Conservation (phyloP, 2,329 filamentous ascomycete genomes). For the Monosporascus sp. region DNA sequence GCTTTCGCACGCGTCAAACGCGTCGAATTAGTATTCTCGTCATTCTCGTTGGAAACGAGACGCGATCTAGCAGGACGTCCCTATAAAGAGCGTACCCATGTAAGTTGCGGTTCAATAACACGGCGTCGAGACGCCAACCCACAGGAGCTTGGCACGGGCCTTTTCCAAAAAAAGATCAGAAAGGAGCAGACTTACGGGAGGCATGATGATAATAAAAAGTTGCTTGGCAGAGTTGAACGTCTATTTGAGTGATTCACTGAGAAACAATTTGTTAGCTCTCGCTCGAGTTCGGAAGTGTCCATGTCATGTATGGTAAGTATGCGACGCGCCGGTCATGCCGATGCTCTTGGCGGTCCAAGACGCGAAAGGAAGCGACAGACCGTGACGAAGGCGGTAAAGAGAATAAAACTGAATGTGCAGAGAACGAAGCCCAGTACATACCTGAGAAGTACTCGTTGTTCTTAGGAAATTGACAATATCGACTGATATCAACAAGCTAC, state of each 20-base stretch:
- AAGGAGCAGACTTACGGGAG: conserved; percentile 29
- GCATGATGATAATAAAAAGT: conserved; percentile 23
- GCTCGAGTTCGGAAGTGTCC: too few relatives aligned
- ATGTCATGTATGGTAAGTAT: too few relatives aligned
- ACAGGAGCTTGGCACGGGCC: neutral
- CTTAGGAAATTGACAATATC: conserved; percentile 8
- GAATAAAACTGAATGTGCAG: too few relatives aligned
- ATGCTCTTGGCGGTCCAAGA: too few relatives aligned
- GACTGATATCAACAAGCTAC: conserved; percentile 21
- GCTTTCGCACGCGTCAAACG: conserved; percentile 92
- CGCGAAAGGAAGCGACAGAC: neutral
- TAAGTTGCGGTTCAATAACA: conserved; percentile 6
- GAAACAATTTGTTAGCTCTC: neutral
- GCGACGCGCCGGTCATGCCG: too few relatives aligned
- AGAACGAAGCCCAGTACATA: conserved; percentile 5
- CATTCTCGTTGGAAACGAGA: conserved; percentile 84
- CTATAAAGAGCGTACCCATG: conserved; percentile 30
- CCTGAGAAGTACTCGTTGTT: conserved; percentile 6
- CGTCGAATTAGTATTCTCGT: conserved; percentile 77
- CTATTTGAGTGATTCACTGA: neutral
- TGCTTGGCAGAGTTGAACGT: neutral
- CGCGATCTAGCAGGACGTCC: conserved; percentile 68
- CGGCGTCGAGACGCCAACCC: neutral
- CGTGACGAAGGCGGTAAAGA: neutral
- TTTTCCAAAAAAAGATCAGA: neutral